phyloP scores from a whole-genome alignment of 2,329 filamentous ascomycete genomes.

The Elsinoe ampelina region DNA sequence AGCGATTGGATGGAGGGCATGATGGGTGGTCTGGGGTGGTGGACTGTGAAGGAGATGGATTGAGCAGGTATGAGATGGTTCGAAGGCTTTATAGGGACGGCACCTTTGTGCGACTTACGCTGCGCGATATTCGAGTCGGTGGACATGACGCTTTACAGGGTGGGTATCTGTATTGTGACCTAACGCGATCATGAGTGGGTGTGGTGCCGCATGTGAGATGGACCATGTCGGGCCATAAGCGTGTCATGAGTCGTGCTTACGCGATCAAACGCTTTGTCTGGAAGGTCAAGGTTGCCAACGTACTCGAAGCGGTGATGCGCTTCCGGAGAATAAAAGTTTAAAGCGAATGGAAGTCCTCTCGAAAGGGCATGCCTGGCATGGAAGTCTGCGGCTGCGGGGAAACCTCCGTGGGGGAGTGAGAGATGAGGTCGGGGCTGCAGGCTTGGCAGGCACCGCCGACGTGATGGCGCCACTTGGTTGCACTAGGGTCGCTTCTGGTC shows the following conservation, averaged over 20 bases:
- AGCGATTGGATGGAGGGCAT: neutral
- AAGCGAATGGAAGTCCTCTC: neutral
- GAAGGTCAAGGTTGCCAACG: neutral
- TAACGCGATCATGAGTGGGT: neutral
- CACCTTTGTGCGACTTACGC: neutral
- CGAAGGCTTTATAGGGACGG: neutral
- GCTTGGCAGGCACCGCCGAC: conserved; percentile 11
- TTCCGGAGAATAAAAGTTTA: neutral
- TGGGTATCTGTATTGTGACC: neutral
- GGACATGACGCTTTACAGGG: neutral
- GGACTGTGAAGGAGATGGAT: neutral
- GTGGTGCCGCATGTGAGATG: neutral
- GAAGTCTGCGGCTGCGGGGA: conserved; percentile 2
- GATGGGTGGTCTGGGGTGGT: neutral
- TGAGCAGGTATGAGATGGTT: neutral
- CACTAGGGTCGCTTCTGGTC: neutral
- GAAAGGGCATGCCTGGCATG: neutral
- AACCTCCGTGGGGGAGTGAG: neutral
- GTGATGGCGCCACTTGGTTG: neutral
- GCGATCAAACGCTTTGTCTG: neutral
- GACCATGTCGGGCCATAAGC: neutral
- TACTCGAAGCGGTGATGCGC: neutral
- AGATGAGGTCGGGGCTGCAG: neutral
- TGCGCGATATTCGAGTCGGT: neutral
- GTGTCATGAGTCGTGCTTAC: neutral